A percentile compares a stretch with the other conserved stretches of the same genome.
Conservation (phyloP, 352 stramenopile species). For the Phytophthora citrophthora region DNA sequence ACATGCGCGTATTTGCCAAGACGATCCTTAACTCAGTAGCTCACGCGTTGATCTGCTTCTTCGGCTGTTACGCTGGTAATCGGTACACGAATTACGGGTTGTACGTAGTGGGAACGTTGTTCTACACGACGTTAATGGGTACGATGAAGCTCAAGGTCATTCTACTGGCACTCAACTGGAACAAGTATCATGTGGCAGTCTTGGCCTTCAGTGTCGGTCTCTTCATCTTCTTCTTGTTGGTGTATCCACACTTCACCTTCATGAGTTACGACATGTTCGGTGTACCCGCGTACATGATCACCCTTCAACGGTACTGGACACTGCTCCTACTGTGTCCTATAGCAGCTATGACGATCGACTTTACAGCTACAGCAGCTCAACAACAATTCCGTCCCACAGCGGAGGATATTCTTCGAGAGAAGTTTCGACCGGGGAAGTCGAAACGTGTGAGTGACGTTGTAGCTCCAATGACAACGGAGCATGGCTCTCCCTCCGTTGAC, state of each 20-base stretch:
- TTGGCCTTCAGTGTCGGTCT: conserved; percentile 62
- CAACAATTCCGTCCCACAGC: conserved; percentile 61
- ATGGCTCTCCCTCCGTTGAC: conserved; percentile 14
- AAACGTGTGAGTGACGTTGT: conserved; percentile 29
- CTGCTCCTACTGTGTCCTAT: conserved; percentile 61
- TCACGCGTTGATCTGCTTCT: conserved; percentile 68
- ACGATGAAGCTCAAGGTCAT: conserved; percentile 82
- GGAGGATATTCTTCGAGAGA: conserved; percentile 72
- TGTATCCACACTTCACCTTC: conserved; percentile 73
- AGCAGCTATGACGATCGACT: conserved; percentile 51
- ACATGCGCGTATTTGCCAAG: conserved; percentile 55
- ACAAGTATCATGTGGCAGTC: conserved; percentile 60
- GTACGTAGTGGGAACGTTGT: conserved; percentile 64
- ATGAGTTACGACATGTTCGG: conserved; percentile 74
- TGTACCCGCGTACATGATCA: conserved; percentile 50
- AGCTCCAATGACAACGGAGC: conserved; percentile 13
- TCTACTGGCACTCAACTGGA: conserved; percentile 68
- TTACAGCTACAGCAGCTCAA: conserved; percentile 39
- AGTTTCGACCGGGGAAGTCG: conserved; percentile 23
- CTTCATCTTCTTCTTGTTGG: conserved; percentile 70
- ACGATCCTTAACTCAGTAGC: conserved; percentile 61
- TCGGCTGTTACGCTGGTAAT: conserved; percentile 50
- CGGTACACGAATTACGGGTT: conserved; percentile 33
- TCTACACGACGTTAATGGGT: conserved; percentile 67
- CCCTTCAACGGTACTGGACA: conserved; percentile 58